phyloP scores from a whole-genome alignment of 2,329 filamentous ascomycete species.

The Daldinia sp. region DNA sequence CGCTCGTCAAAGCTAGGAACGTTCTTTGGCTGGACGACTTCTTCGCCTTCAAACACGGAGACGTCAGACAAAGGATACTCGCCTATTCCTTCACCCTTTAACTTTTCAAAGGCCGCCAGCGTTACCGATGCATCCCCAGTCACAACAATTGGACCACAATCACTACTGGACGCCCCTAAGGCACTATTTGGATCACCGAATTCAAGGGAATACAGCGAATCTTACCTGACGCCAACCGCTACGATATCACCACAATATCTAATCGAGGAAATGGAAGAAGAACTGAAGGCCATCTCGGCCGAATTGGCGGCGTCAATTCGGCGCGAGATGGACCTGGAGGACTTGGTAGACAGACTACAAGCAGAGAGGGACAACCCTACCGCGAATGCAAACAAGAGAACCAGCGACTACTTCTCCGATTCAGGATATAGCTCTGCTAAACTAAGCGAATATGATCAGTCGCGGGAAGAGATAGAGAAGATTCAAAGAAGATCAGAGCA shows the following conservation, averaged over 20 bases:
- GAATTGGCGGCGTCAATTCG: conserved; percentile 94
- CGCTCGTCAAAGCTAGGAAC: conserved; percentile 62
- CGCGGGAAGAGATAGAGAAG: conserved; percentile 80
- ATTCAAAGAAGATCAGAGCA: conserved; percentile 88
- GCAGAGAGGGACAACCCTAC: conserved; percentile 74
- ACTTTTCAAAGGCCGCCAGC: conserved; percentile 56
- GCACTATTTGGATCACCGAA: conserved; percentile 58
- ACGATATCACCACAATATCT: conserved; percentile 61
- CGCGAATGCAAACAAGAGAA: conserved; percentile 73
- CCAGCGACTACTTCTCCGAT: conserved; percentile 98
- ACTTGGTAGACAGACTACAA: conserved; percentile 89
- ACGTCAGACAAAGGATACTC: conserved; percentile 62
- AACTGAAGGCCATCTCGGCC: conserved; percentile 90
- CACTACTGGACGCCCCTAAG: conserved; percentile 55
- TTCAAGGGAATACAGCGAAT: conserved; percentile 64
- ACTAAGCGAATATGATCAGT: conserved; percentile 74
- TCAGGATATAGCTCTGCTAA: conserved; percentile 89
- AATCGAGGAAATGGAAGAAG: conserved; percentile 91
- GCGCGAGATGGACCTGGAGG: conserved; percentile 95
- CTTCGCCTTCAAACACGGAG: conserved; percentile 61
- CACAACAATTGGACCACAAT: conserved; percentile 54
- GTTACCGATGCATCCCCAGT: conserved; percentile 58
- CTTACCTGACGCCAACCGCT: conserved; percentile 62
- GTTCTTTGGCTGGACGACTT: conserved; percentile 65
- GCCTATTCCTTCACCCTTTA: conserved; percentile 64